Conservation (phyloP, 2,329 filamentous ascomycete genomes). For the Reticulascus tulasneorum region DNA sequence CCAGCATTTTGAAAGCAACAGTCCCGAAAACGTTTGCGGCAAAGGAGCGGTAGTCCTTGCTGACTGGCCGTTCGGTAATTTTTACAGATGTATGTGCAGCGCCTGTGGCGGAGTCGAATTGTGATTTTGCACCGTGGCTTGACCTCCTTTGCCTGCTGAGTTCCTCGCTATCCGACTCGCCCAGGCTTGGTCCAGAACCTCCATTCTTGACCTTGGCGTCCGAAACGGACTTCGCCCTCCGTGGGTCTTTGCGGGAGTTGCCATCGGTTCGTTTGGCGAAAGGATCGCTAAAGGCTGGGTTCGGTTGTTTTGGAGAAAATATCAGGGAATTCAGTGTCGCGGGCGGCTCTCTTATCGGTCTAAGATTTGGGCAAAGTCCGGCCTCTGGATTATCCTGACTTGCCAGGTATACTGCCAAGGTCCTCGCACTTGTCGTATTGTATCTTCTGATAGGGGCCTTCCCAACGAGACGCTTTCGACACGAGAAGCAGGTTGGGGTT, state of each 20-base stretch:
- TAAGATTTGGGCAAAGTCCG: conserved; percentile 58
- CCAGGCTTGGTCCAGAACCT: neutral
- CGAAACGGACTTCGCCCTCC: conserved; percentile 6
- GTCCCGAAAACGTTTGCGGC: conserved; percentile 62
- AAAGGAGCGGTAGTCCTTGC: conserved; percentile 57
- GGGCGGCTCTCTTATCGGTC: conserved; percentile 36
- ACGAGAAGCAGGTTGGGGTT: conserved; percentile 78
- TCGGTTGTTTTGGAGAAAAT: conserved; percentile 33
- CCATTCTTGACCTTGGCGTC: conserved; percentile 1
- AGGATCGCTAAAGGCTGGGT: conserved; percentile 14
- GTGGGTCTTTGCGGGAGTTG: conserved; percentile 6
- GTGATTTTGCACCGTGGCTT: conserved; percentile 6
- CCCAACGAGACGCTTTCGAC: conserved; percentile 62
- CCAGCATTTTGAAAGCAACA: conserved; percentile 64
- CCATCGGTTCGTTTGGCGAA: conserved; percentile 8
- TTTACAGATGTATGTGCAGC: conserved; percentile 20
- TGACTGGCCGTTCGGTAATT: conserved; percentile 42
- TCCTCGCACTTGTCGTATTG: conserved; percentile 76
- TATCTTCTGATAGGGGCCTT: conserved; percentile 72
- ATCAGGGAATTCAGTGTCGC: conserved; percentile 44
- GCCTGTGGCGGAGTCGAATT: conserved; percentile 13
- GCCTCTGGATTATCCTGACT: conserved; percentile 73
- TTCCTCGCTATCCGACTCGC: conserved; percentile 1
- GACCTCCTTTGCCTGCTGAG: neutral
- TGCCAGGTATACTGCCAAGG: conserved; percentile 74